Percentiles rank a stretch among this genome's conserved stretches.
Evolutionary conservation across 345 rosid species (phyloP).

Genomic region (Populus euphratica): DNA sequence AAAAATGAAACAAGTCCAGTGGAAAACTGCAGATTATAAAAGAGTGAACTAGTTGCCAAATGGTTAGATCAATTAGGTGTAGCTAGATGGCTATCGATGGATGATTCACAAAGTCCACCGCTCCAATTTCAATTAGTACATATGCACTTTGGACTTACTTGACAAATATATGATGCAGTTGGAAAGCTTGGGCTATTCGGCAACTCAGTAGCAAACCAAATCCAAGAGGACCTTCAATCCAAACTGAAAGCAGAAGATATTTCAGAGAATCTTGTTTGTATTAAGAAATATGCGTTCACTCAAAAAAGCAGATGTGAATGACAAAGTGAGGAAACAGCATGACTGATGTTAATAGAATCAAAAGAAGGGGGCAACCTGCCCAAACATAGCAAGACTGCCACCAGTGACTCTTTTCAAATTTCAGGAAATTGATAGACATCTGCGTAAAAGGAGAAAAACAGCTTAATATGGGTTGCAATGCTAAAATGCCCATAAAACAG

Average conservation of each 20-base stretch:
- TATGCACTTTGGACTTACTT: conserved; percentile 43
- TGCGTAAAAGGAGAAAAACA: conserved; percentile 17
- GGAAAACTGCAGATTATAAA: neutral
- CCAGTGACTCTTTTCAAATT: conserved; percentile 49
- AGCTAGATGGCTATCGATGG: neutral
- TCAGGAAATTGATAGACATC: conserved; percentile 55
- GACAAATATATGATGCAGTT: conserved; percentile 75
- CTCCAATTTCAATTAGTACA: neutral
- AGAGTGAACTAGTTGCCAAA: neutral
- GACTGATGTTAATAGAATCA: conserved; percentile 1
- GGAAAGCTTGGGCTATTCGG: conserved; percentile 82
- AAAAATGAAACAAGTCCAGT: neutral
- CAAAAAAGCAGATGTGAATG: neutral
- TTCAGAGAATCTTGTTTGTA: neutral
- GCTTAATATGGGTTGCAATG: neutral
- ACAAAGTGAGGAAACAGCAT: neutral
- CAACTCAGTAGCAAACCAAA: conserved; percentile 84
- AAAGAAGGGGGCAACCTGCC: conserved; percentile 58
- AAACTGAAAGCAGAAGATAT: conserved; percentile 48
- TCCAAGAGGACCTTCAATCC: conserved; percentile 92
- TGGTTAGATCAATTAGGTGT: neutral
- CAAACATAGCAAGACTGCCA: conserved; percentile 80
- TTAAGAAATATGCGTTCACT: neutral
- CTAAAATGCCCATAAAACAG: neutral
- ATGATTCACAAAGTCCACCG: neutral